A percentile compares a stretch with the other conserved stretches of the same genome.
phyloP scores from a whole-genome alignment of 1,284 basidiomycete genomes.

The Spongiforma sp. region DNA sequence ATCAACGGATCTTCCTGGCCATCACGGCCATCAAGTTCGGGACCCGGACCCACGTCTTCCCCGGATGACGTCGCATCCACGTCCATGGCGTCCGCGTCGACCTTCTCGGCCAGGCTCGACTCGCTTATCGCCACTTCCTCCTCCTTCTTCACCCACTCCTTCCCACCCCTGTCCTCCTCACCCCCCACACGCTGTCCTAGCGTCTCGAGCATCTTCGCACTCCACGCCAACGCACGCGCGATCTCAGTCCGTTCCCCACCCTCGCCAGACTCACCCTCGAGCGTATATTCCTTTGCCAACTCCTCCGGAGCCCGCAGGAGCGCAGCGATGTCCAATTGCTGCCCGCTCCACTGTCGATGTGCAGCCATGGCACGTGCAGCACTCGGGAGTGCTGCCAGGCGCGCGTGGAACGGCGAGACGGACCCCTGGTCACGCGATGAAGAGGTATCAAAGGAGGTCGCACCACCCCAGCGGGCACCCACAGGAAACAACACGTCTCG shows the following conservation, averaged over 20 bases:
- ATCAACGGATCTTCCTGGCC: slow-evolving; percentile 57
- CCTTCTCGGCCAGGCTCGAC: too few relatives aligned
- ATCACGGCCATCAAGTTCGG: too few relatives aligned
- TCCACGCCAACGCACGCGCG: slow-evolving; percentile 35
- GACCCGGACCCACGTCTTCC: too few relatives aligned
- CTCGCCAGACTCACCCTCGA: slow-evolving; percentile 23
- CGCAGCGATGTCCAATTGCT: slow-evolving; percentile 70
- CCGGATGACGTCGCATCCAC: too few relatives aligned
- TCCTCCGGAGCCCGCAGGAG: slow-evolving; percentile 67
- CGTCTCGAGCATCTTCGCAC: slow-evolving; percentile 29
- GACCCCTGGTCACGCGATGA: too few relatives aligned
- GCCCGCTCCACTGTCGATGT: slow-evolving; percentile 47
- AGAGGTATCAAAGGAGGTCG: too few relatives aligned
- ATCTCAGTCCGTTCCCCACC: slow-evolving; percentile 30
- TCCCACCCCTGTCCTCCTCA: slow-evolving; percentile 43
- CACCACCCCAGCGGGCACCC: too few relatives aligned
- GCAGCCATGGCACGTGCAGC: slow-evolving; percentile 47
- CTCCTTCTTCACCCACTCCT: slow-evolving; percentile 20
- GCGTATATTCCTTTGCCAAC: slow-evolving; percentile 59
- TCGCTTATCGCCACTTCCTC: slow-evolving; percentile 1
- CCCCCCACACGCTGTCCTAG: slow-evolving; percentile 13
- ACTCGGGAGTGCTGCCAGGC: slow-evolving; percentile 36
- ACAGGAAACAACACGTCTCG: slow-evolving; percentile 31
- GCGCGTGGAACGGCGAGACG: slow-evolving; percentile 13
- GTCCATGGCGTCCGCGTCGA: slow-evolving; percentile 25